Percentiles rank a stretch among this genome's conserved stretches.
Conservation (phyloP, 2,329 filamentous ascomycete species). For the Aspergillus bombycis region DNA sequence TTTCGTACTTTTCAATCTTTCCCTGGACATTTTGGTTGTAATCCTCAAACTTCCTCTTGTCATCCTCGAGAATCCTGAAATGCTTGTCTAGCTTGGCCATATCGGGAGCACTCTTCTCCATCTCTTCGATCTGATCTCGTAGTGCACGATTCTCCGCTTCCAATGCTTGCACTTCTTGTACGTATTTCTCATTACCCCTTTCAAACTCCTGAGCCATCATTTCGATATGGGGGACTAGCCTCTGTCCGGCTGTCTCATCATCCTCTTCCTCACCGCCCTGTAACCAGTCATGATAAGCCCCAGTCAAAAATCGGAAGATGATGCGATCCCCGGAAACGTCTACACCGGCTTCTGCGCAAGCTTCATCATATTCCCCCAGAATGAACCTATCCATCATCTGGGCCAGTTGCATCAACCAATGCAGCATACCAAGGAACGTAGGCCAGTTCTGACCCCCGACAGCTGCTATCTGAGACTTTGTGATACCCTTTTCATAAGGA, state of each 20-base stretch:
- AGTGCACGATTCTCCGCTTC: conserved; percentile 84
- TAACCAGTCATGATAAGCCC: conserved; percentile 91
- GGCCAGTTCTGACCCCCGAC: conserved; percentile 98
- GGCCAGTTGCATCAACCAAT: conserved; percentile 99
- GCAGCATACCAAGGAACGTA: conserved; percentile 87
- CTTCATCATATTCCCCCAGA: conserved; percentile 80
- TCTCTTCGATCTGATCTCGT: conserved; percentile 81
- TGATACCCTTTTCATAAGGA: conserved; percentile 92
- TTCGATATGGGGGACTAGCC: conserved; percentile 81
- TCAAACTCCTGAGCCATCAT: conserved; percentile 89
- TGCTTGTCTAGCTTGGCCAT: conserved; percentile 82
- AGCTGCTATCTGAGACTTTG: conserved; percentile 91
- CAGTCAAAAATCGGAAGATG: conserved; percentile 88
- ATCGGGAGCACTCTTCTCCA: conserved; percentile 84
- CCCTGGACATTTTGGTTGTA: conserved; percentile 85
- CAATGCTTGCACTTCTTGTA: conserved; percentile 79
- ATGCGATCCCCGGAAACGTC: conserved; percentile 90
- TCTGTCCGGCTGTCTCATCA: conserved; percentile 78
- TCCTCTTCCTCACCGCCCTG: conserved; percentile 86
- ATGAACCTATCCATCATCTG: conserved; percentile 89
- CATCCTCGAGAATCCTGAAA: conserved; percentile 91
- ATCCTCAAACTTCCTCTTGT: conserved; percentile 91
- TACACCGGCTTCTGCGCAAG: conserved; percentile 82
- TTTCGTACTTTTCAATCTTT: conserved; percentile 86
- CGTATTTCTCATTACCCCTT: conserved; percentile 78